phyloP scores from a whole-genome alignment of 345 rosid genomes.

The Ceriops decandra region DNA sequence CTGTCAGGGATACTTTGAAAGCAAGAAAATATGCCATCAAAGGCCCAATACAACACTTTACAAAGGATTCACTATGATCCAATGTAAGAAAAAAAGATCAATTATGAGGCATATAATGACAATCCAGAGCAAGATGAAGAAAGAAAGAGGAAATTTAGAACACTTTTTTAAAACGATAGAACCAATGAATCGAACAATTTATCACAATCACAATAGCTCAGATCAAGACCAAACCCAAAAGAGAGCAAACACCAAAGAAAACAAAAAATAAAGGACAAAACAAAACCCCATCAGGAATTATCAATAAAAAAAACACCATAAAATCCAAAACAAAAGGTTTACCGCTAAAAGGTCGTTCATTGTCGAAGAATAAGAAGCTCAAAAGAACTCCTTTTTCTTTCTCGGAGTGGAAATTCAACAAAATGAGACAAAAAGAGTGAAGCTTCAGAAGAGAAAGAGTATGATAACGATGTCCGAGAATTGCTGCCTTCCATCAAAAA shows the following conservation, averaged over 20 bases:
- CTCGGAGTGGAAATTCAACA: not conserved
- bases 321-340: conserved; percentile 13
- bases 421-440: no score
- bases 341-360: conserved; percentile 89
- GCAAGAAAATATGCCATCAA: not conserved
- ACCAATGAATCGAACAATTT: not conserved
- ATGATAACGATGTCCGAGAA: no score
- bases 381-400: conserved; percentile 21
- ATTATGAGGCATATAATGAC: conserved; percentile 1
- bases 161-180: conserved; percentile 57
- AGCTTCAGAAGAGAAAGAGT: no score
- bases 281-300: not conserved
- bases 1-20: no score
- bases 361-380: conserved; percentile 22
- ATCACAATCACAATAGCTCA: conserved; percentile 10
- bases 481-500: not conserved
- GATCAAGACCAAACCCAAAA: conserved; percentile 25
- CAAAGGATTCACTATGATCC: not conserved
- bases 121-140: conserved; percentile 1
- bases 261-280: not conserved
- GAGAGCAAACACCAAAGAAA: conserved; percentile 3
- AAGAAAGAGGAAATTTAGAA: conserved; percentile 2
- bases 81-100: not conserved
- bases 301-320: not conserved
- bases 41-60: not conserved